These are phyloP conservation scores for Ammopiptanthus mongolicus DNA, from an alignment of 306 rosid species.

Conservation along the genomic window DNA sequence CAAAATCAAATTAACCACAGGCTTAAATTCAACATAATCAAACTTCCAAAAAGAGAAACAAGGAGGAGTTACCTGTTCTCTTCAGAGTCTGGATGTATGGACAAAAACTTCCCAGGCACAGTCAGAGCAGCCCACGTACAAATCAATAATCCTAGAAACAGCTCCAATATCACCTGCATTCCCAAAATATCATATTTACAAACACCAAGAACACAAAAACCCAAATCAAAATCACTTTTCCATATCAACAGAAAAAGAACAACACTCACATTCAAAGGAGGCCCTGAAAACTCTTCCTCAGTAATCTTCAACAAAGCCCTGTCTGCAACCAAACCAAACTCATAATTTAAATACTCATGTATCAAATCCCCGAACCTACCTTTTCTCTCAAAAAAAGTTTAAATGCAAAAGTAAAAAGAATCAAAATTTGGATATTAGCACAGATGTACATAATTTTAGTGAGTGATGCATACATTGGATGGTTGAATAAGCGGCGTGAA, in stretches of 20 bases:
- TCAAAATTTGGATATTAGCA: too few relatives aligned
- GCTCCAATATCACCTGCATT: constrained; percentile 58
- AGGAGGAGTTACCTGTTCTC: constrained; percentile 61
- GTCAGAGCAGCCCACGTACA: constrained; percentile 76
- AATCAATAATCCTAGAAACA: constrained; percentile 56
- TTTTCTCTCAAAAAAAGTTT: too few relatives aligned
- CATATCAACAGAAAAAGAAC: neutral
- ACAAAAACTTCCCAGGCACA: constrained; percentile 65
- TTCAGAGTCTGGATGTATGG: constrained; percentile 68
- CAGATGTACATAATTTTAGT: too few relatives aligned
- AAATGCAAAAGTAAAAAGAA: too few relatives aligned
- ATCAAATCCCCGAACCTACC: too few relatives aligned
- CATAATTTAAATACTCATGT: too few relatives aligned
- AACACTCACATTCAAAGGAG: constrained; percentile 58
- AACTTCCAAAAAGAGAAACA: neutral
- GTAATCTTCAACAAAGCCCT: constrained; percentile 78
- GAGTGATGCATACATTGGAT: constrained; percentile 42
- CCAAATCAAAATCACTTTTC: too few relatives aligned
- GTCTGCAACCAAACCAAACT: constrained; percentile 53
- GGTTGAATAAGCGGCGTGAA: constrained; percentile 75
- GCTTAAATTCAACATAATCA: neutral
- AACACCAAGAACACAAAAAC: neutral
- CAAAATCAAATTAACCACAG: constrained; percentile 10
- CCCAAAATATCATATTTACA: constrained; percentile 1
- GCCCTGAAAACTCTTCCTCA: constrained; percentile 84